Evolutionary conservation across 2,329 filamentous ascomycete species (phyloP), one percentile per base, ranked within the genome.

Genomic region (Acrodontium crateriforme): DNA sequence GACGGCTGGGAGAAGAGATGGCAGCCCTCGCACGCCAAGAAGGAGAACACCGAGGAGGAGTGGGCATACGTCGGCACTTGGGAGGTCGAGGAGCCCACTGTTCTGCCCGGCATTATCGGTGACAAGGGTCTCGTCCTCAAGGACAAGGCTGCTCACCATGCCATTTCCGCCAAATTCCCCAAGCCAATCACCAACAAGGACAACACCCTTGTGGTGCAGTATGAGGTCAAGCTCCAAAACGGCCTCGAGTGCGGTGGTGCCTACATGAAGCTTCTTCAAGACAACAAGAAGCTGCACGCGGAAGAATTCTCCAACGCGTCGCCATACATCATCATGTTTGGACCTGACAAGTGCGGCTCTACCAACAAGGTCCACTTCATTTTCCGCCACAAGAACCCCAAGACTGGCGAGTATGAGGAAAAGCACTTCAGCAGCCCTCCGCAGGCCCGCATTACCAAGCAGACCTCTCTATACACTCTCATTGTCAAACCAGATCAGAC

Each of bases 381-480:
- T 60, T 92, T 98, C 75, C 89, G 91, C 64, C 89, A 98, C 79
- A 98, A 95, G 81, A 98, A 95, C 74, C 89, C 89, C 55, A 94
- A 93, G 80, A 94, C 84, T 25, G 87, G 87, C 66, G 83, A 94
- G 62, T 98, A 98, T 53, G 87, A 98, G 72, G 89, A 98, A 80
- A 98, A 98, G 78, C 89, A 98, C 64, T 71, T 98, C 40, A 74
- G 71, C 55, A 71, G 70, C 48, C 78, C 87, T 41, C 85, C 89
- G 37, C 69, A 77, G 34, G 85, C 85, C 54, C 79, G 77, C 56
- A 89, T 92, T 50, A 69, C 75, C 65, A 95, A 94, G 76, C 78
- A 82, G 39, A 80, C 81, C 39, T 78, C 87, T 58, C 78, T 98
- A 39, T 98, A 98, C 71, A 95, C 89, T 36, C 71, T 98, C 47